These are phyloP conservation scores for Saturnispora besseyi DNA, from an alignment of 805 yeast species.

Conservation along the genomic window DNA sequence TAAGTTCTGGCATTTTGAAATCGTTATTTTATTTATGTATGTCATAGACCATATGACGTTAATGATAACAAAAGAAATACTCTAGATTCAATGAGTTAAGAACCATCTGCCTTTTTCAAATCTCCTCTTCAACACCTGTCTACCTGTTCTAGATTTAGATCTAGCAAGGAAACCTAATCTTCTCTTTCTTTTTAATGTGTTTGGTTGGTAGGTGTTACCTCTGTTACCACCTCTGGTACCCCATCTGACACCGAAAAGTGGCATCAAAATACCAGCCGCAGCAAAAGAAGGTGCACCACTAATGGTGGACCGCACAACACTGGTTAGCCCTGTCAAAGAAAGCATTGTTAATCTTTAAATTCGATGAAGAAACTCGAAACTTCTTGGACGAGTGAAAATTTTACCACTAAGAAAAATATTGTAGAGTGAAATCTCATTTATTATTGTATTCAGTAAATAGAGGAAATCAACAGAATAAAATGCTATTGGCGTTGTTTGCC, in stretches of 20 bases:
- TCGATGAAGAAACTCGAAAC: neutral
- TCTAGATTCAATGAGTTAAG: constrained; percentile 52
- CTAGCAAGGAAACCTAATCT: constrained; percentile 85
- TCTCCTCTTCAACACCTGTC: constrained; percentile 70
- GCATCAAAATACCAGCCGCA: constrained; percentile 1
- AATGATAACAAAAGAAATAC: too few species aligned
- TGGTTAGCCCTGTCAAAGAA: neutral
- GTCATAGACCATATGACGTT: too few species aligned
- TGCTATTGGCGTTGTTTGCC: constrained; percentile 1
- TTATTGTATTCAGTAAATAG: neutral
- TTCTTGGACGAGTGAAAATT: neutral
- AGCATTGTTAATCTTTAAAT: neutral
- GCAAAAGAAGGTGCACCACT: neutral
- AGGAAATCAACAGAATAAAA: neutral
- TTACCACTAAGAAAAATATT: neutral
- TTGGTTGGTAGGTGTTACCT: constrained; percentile 94
- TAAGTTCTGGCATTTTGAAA: too few species aligned
- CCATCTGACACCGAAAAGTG: constrained; percentile 22
- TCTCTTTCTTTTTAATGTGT: constrained; percentile 82
- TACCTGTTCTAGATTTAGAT: constrained; percentile 62
- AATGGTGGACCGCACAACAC: neutral
- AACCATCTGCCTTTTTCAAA: constrained; percentile 91
- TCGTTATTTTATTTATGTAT: too few species aligned
- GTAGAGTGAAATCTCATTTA: neutral
- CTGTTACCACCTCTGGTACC: constrained; percentile 61